Base-by-base conservation (phyloP, 495 filamentous ascomycete species). In the Lasiosphaeria hispida region DNA sequence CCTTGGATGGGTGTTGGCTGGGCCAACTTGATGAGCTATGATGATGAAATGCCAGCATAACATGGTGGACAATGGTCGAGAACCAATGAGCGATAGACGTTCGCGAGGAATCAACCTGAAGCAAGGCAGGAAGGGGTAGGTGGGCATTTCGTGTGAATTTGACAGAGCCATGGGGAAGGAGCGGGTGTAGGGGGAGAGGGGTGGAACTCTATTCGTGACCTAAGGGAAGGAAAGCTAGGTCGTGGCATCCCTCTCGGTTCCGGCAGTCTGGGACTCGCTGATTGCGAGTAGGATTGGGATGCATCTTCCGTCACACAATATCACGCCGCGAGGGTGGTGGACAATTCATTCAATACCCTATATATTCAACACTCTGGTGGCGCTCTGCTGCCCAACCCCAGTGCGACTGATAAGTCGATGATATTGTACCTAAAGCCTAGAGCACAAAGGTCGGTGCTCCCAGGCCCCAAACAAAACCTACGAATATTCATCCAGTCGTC, bases 221-320 rank as follows among this genome's bases (percentile, higher is more conserved):
- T 30, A 33, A 48, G 44, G 44, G 44, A 44, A 44, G 41, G 41
- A 2, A 15, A n/a, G 41, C 41, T 44, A 37, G 33, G 17, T 35
- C 8, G 37, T 23, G 38, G 23, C 37, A 34, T 40, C 55, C 55
- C 50, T 58, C 47, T 58, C 45, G 55, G 55, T 58, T 58, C 55
- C 45, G 38, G n/a, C 19, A 18, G 45, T 41, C 19, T 51, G 55
- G 55, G 38, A 39, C 19, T 36, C 30, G 45, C 30, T 51, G 48
- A 51, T 51, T 34, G 42, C 30, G 47, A 48, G 11, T 10, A n/a
- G 54, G 54, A 57, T 33, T 48, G n/a, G 35, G 30, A 30, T 56
- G 34, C 53, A 14, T 54, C 44, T 36, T 17, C 35, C 14, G 18
- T 48, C 42, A 47, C 43, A 57, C 30, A 35, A 36, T 33, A 48